These are phyloP conservation scores for Uronychia setigera DNA, from an alignment of 73 alveolate genomes.

Conservation along the genomic window DNA sequence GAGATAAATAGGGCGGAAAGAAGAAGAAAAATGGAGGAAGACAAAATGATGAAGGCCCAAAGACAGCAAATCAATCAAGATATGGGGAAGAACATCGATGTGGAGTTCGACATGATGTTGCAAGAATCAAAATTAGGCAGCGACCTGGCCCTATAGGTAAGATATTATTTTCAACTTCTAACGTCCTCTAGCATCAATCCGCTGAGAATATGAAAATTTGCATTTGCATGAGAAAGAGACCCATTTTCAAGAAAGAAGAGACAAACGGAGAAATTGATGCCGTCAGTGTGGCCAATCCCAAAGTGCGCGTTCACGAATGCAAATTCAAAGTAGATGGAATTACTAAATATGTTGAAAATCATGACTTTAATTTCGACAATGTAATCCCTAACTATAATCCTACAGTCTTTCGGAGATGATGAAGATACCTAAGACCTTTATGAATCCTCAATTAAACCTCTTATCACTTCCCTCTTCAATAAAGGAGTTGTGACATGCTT, in stretches of 20 bases:
- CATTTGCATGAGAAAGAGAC: constrained; percentile 98
- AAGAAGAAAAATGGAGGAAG: constrained; percentile 88
- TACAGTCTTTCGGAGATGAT: constrained; percentile 80
- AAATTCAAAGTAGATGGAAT: constrained; percentile 97
- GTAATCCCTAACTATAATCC: constrained; percentile 83
- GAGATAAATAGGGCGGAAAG: constrained; percentile 85
- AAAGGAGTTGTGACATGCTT: constrained; percentile 97
- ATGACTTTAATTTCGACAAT: constrained; percentile 91
- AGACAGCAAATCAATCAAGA: constrained; percentile 77
- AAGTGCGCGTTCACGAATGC: constrained; percentile 89
- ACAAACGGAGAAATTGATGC: constrained; percentile 95
- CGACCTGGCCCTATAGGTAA: constrained; percentile 33
- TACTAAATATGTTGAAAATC: constrained; percentile 95
- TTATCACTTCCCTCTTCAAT: constrained; percentile 75
- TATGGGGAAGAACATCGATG: constrained; percentile 80
- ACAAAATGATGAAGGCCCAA: constrained; percentile 63
- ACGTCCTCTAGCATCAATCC: constrained; percentile 68
- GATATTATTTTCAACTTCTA: constrained; percentile 22
- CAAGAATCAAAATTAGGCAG: constrained; percentile 63
- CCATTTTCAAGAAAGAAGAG: constrained; percentile 92
- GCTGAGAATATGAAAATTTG: constrained; percentile 82
- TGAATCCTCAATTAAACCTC: constrained; percentile 75
- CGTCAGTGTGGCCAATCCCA: constrained; percentile 94
- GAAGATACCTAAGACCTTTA: constrained; percentile 89
- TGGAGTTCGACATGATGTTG: constrained; percentile 83